Base-by-base conservation (phyloP, 1,139 yeast species). In the Yamadazyma buinensis region DNA sequence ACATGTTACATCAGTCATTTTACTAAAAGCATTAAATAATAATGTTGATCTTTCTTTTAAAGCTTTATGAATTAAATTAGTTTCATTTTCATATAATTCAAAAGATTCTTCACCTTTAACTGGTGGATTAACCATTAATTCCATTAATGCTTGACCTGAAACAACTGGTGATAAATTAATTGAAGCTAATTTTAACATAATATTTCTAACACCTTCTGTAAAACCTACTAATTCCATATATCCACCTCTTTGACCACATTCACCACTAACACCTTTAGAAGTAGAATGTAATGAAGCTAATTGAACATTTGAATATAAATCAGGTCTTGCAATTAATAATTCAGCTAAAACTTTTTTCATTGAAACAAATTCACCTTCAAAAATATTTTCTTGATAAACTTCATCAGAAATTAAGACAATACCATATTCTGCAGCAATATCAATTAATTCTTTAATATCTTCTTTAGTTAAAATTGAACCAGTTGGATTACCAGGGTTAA, bases 181-280 rank as follows among this genome's bases (percentile, higher is more conserved):
- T 13, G 95, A 84, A 15, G 95, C 95, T 49, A 92, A 69, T 61
- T 92, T 92, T 61, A 84, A 71, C 35, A 92, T 70, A 35, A 84
- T 72, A 27, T 77, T 84, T 48, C 71, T 67, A 13, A 90, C 82
- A 32, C 83, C 90, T 4, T 69, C 68, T 18, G 74, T 65, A 60
- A 92, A 85, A 1, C 96, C 96, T 12, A 81, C 75, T 11, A 90
- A 65, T 61, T 92, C 98, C 95, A 92, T 85, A 68, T 90, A 94
- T 4, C 99, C 98, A 51, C 97, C 98, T 62, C 98, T 81, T 66
- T 92, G 98, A 39, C 98, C 98, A 71, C 98, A 92, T 64, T 92
- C 98, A 40, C 98, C 99, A 48, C 88, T 77, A 52, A 88, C 86
- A 56, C 98, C 98, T 64, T 92, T 92, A 14, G 97, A 90, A 26